Conservation (phyloP, 768 basidiomycete genomes). For the Russula vinacea region DNA sequence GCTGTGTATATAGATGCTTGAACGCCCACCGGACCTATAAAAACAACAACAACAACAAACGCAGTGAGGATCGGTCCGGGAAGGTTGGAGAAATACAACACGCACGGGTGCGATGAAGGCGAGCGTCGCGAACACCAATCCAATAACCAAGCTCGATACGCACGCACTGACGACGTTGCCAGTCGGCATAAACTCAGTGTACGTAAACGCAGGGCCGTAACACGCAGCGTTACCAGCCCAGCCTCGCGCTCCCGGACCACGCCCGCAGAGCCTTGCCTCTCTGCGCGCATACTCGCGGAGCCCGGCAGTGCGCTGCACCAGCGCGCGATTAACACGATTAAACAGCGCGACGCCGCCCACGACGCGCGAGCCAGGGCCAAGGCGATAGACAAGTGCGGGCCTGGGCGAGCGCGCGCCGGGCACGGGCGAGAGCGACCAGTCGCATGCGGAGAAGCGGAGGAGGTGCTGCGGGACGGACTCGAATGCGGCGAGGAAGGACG, state of each 20-base stretch:
- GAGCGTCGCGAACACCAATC: constrained; percentile 19
- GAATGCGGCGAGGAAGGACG: constrained; percentile 36
- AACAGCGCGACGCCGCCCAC: constrained; percentile 40
- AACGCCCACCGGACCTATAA: constrained; percentile 55
- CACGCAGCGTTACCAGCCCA: constrained; percentile 13
- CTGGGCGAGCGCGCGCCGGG: constrained; percentile 38
- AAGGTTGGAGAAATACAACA: not conserved
- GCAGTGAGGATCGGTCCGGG: not conserved
- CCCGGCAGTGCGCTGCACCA: constrained; percentile 59
- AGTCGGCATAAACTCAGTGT: constrained; percentile 63
- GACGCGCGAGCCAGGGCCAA: constrained; percentile 35
- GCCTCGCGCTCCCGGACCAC: no score
- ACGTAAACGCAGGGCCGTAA: constrained; percentile 74
- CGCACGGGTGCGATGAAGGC: constrained; percentile 35
- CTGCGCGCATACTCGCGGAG: constrained; percentile 40
- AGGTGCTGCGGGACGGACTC: constrained; percentile 39
- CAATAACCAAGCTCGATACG: constrained; percentile 39
- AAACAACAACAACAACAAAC: not conserved
- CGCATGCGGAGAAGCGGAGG: constrained; percentile 34
- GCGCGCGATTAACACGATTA: constrained; percentile 43
- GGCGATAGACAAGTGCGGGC: constrained; percentile 38
- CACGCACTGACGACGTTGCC: constrained; percentile 43
- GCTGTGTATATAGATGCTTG: constrained; percentile 47
- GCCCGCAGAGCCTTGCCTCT: not conserved
- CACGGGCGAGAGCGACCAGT: constrained; percentile 45